Conservation (phyloP, 768 basidiomycete species). For the Leccinum variicolor region DNA sequence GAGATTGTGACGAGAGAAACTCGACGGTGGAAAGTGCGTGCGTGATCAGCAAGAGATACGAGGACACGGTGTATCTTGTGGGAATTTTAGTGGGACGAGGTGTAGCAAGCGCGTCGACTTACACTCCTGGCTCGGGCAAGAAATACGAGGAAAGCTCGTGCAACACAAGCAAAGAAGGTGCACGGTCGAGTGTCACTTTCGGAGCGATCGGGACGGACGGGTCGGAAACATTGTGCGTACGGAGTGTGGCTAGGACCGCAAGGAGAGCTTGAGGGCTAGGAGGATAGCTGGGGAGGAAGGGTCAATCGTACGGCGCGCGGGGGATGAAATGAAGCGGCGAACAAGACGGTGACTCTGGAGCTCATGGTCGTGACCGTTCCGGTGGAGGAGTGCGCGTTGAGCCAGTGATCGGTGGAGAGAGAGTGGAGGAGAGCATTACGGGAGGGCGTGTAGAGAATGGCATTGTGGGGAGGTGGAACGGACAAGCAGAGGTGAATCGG, state of each 20-base stretch:
- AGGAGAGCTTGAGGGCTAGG: slow-evolving; percentile 55
- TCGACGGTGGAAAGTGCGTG: slow-evolving; percentile 43
- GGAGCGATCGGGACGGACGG: slow-evolving; percentile 21
- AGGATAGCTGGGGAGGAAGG: slow-evolving; percentile 50
- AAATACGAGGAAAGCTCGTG: slow-evolving; percentile 62
- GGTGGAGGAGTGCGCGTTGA: slow-evolving; percentile 32
- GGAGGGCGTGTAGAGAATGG: slow-evolving; percentile 54
- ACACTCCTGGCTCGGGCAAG: slow-evolving; percentile 22
- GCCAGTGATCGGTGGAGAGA: slow-evolving; percentile 50
- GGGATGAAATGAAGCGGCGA: slow-evolving; percentile 23
- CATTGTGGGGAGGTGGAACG: slow-evolving; percentile 29
- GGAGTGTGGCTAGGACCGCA: slow-evolving; percentile 49
- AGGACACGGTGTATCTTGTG: slow-evolving; percentile 39
- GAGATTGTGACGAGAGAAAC: slow-evolving; percentile 30
- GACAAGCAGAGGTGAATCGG: slow-evolving; percentile 68
- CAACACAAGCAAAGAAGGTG: slow-evolving; percentile 55
- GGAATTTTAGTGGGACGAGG: not conserved
- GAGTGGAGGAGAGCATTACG: slow-evolving; percentile 39
- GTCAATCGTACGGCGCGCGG: slow-evolving; percentile 6
- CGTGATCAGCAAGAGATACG: slow-evolving; percentile 49
- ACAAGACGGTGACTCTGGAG: slow-evolving; percentile 55
- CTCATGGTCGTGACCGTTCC: slow-evolving; percentile 38
- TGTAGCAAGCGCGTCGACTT: slow-evolving; percentile 6
- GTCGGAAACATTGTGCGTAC: slow-evolving; percentile 25
- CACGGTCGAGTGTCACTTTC: slow-evolving; percentile 34